These are phyloP conservation scores for Sarocladium kiliense DNA, from an alignment of 2,329 filamentous ascomycete species.

Conservation along the genomic window DNA sequence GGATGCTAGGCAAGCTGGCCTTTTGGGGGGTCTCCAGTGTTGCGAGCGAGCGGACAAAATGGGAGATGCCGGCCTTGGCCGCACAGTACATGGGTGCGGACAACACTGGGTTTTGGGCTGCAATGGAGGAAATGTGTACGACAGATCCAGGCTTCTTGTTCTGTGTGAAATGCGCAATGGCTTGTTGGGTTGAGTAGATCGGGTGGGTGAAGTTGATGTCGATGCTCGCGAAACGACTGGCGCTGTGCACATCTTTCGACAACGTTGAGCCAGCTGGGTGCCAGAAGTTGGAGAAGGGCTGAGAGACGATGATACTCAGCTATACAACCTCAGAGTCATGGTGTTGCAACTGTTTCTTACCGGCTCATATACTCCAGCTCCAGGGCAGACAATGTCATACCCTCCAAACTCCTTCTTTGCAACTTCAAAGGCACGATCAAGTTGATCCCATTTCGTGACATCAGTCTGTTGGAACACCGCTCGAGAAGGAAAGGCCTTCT, in stretches of 20 bases:
- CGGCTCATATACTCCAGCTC: constrained; percentile 40
- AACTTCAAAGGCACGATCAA: constrained; percentile 25
- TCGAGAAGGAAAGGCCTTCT: constrained; percentile 17
- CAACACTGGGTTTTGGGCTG: constrained; percentile 18
- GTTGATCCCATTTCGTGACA: constrained; percentile 28
- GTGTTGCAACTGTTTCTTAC: no score
- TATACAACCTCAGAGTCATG: no score
- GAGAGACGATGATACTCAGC: not conserved
- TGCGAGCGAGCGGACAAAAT: constrained; percentile 27
- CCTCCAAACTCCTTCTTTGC: constrained; percentile 24
- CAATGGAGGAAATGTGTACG: constrained; percentile 22
- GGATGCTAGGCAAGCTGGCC: constrained; percentile 15
- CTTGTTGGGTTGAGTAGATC: constrained; percentile 24
- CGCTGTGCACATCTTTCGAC: not conserved
- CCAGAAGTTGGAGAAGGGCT: constrained; percentile 12
- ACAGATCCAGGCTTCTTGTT: constrained; percentile 16
- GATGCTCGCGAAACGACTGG: constrained; percentile 11
- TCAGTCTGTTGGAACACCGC: constrained; percentile 39
- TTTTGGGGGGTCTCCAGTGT: constrained; percentile 18
- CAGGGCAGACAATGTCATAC: constrained; percentile 41
- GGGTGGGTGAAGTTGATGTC: constrained; percentile 27
- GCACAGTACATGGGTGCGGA: constrained; percentile 23
- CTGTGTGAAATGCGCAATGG: constrained; percentile 21
- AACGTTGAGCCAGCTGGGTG: constrained; percentile 2
- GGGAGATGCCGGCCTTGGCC: constrained; percentile 22